Evolutionary conservation across 2,329 filamentous ascomycete species (phyloP).

Genomic region (Paracoccidioides brasiliensis): DNA sequence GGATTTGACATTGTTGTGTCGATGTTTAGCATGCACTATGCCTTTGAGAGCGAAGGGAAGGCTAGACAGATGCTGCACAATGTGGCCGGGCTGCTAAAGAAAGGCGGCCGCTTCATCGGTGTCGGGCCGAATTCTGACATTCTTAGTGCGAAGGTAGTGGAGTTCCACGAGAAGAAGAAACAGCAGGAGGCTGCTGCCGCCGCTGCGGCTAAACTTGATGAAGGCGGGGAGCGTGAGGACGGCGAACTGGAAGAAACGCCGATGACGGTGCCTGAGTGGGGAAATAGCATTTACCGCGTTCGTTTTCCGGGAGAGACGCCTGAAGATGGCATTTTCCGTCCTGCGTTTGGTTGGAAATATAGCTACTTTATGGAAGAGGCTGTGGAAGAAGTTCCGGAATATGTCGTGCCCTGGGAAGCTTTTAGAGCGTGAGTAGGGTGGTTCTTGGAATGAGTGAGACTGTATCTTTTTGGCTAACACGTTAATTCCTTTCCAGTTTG

Average conservation of each 20-base stretch:
- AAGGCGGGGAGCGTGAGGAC: conserved; percentile 27
- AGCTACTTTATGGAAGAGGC: conserved; percentile 93
- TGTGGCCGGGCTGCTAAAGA: conserved; percentile 78
- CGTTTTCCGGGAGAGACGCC: conserved; percentile 75
- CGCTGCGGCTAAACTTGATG: conserved; percentile 23
- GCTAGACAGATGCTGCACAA: conserved; percentile 87
- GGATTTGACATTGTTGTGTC: conserved; percentile 95
- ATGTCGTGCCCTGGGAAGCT: conserved; percentile 95
- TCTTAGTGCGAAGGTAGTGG: conserved; percentile 62
- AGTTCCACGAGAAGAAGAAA: conserved; percentile 52
- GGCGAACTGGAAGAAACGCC: conserved; percentile 48
- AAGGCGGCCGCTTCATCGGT: conserved; percentile 86
- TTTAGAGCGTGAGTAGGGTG: conserved; percentile 55
- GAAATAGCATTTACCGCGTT: conserved; percentile 84
- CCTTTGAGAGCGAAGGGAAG: conserved; percentile 84
- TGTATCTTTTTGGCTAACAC: not conserved
- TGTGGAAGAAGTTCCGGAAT: conserved; percentile 91
- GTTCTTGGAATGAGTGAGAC: too few species aligned
- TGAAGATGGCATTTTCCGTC: conserved; percentile 78
- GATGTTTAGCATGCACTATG: conserved; percentile 99
- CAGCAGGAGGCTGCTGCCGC: conserved; percentile 29
- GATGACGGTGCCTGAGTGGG: conserved; percentile 62
- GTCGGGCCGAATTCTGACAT: conserved; percentile 96
- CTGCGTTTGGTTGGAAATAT: conserved; percentile 96
- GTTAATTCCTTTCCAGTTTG: conserved; percentile 33